These are phyloP conservation scores for Lanmaoa rubissima DNA, from an alignment of 768 basidiomycete genomes.

Conservation along the genomic window DNA sequence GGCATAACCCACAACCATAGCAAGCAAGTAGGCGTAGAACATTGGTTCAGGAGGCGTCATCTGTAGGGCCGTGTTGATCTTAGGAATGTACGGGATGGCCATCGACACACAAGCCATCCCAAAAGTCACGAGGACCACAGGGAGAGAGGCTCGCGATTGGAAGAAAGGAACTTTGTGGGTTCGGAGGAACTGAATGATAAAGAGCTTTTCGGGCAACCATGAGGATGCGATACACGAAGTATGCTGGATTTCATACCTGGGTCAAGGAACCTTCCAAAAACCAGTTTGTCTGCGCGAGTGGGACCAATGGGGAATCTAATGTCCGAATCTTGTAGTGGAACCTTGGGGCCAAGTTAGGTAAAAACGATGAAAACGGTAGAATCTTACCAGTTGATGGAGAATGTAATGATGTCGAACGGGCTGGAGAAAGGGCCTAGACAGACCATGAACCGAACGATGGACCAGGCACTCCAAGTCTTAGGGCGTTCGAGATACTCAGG, in stretches of 20 bases:
- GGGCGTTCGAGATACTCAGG: slow-evolving; percentile 35
- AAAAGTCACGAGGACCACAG: slow-evolving; percentile 30
- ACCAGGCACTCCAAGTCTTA: slow-evolving; percentile 33
- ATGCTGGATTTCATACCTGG: slow-evolving; percentile 25
- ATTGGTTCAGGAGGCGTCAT: slow-evolving; percentile 29
- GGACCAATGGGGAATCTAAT: slow-evolving; percentile 27
- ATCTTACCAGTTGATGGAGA: slow-evolving; percentile 32
- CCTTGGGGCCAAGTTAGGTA: slow-evolving; percentile 14
- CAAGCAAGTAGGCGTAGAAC: slow-evolving; percentile 28
- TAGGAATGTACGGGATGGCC: slow-evolving; percentile 35
- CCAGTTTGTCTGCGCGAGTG: slow-evolving; percentile 37
- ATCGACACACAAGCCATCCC: slow-evolving; percentile 32
- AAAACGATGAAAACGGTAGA: not conserved
- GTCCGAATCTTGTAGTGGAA: slow-evolving; percentile 32
- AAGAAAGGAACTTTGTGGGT: slow-evolving; percentile 32
- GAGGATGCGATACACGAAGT: not conserved
- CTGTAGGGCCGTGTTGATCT: slow-evolving; percentile 28
- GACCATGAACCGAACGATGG: slow-evolving; percentile 37
- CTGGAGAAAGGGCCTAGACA: slow-evolving; percentile 38
- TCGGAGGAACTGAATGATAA: slow-evolving; percentile 34
- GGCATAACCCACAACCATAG: slow-evolving; percentile 23
- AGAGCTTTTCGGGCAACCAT: slow-evolving; percentile 21
- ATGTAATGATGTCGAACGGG: slow-evolving; percentile 34
- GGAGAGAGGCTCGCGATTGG: slow-evolving; percentile 30
- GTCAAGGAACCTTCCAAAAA: slow-evolving; percentile 37